A percentile compares a stretch with the other conserved stretches of the same genome.
Evolutionary conservation across 495 filamentous ascomycete genomes (phyloP).

Genomic region (Annulohypoxylon nitens): DNA sequence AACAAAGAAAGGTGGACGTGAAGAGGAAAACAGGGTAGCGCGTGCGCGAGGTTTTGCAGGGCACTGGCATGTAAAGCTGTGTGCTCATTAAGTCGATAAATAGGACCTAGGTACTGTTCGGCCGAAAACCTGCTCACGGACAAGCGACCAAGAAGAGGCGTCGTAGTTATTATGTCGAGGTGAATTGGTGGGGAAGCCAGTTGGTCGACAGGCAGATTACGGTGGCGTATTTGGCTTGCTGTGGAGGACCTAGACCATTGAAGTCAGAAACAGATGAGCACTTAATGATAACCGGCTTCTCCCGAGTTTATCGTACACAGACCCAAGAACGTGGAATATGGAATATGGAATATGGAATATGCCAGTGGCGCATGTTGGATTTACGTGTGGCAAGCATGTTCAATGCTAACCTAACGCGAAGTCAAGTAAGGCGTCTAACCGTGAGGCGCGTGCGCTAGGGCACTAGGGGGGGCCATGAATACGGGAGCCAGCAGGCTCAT

Average conservation of each 20-base stretch:
- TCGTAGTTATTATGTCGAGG: not conserved
- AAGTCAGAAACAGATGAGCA: not conserved
- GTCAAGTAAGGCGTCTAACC: constrained; percentile 2
- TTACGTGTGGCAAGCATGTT: not conserved
- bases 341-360: constrained; percentile 8
- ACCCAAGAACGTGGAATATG: constrained; percentile 3
- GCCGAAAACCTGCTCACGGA: constrained; percentile 6
- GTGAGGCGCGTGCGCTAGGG: constrained; percentile 1
- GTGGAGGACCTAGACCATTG: constrained; percentile 2
- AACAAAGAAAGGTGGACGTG: not conserved
- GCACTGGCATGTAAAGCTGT: not conserved
- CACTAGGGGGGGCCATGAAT: not conserved
- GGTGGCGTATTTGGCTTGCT: constrained; percentile 15
- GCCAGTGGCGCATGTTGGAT: not conserved
- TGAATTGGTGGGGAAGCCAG: not conserved
- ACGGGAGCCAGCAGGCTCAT: constrained; percentile 5
- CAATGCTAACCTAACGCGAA: not conserved
- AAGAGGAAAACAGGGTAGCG: not conserved
- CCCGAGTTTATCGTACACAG: constrained; percentile 17
- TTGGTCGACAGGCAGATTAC: constrained; percentile 1
- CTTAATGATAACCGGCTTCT: constrained; percentile 20
- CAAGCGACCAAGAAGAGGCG: not conserved
- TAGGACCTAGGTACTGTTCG: not conserved
- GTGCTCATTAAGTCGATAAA: not conserved
- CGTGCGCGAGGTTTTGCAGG: not conserved